Evolutionary conservation across 352 stramenopile genomes (phyloP).

Genomic region (Phytophthora pluvialis): DNA sequence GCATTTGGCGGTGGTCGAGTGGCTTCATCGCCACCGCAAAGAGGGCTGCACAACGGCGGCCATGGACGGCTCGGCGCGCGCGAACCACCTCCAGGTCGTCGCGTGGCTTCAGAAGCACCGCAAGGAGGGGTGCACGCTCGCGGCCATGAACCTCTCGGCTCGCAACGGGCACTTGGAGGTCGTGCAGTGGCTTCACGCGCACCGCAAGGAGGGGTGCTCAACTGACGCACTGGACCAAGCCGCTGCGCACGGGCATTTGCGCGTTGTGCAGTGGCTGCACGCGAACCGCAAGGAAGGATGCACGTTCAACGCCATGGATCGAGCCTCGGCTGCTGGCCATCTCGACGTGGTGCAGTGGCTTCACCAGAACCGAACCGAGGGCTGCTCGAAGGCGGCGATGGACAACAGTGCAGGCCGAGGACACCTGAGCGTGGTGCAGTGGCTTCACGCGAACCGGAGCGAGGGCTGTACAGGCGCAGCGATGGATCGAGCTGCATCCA

Average conservation of each 20-base stretch:
- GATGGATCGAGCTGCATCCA: conserved; percentile 41
- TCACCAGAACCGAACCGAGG: conserved; percentile 29
- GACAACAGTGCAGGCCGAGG: conserved; percentile 36
- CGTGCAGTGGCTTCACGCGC: conserved; percentile 34
- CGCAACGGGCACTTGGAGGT: conserved; percentile 38
- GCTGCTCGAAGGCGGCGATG: conserved; percentile 37
- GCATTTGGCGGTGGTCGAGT: conserved; percentile 35
- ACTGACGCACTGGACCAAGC: conserved; percentile 41
- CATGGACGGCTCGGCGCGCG: conserved; percentile 35
- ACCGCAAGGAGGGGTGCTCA: conserved; percentile 36
- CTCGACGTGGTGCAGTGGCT: conserved; percentile 42
- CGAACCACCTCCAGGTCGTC: conserved; percentile 37
- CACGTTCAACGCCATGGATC: conserved; percentile 41
- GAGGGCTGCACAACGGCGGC: conserved; percentile 41
- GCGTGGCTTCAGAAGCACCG: conserved; percentile 43
- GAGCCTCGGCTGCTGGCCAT: conserved; percentile 27
- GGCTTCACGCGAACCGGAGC: conserved; percentile 34
- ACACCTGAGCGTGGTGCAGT: conserved; percentile 35
- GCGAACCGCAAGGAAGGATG: conserved; percentile 38
- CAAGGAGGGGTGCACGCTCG: conserved; percentile 31
- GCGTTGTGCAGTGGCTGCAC: conserved; percentile 42
- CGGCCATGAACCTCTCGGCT: conserved; percentile 40
- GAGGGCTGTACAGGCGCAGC: conserved; percentile 41
- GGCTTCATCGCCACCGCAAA: conserved; percentile 33
- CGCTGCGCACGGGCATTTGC: conserved; percentile 36